These are phyloP conservation scores for Nemania sp. DNA, from an alignment of 2,329 filamentous ascomycete genomes.

Conservation along the genomic window DNA sequence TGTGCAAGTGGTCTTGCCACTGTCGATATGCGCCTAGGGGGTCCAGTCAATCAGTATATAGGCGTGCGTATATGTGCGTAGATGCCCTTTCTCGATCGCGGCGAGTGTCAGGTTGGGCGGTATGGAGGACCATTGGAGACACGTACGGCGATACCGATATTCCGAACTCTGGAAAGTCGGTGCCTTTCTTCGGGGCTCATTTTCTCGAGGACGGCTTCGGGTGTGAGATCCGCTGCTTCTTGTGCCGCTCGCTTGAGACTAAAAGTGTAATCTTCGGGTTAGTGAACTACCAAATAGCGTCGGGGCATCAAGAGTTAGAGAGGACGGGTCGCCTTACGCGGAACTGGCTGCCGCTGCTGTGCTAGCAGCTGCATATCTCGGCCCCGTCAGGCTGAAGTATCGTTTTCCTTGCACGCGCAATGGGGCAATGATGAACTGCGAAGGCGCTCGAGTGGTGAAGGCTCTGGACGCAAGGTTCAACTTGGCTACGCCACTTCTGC, in stretches of 20 bases:
- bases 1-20: constrained; percentile 95
- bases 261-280: constrained; percentile 24
- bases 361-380: constrained; percentile 49
- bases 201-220: constrained; percentile 77
- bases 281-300: constrained; percentile 12
- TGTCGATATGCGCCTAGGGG: constrained; percentile 91
- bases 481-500: constrained; percentile 51
- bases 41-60: constrained; percentile 31
- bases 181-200: constrained; percentile 83
- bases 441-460: constrained; percentile 46
- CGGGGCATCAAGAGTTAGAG: background rate
- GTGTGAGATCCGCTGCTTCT: constrained; percentile 65
- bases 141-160: constrained; percentile 95
- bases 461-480: constrained; percentile 51
- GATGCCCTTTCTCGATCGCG: background rate
- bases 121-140: constrained; percentile 19
- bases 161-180: constrained; percentile 84
- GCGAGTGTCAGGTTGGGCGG: background rate
- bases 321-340: constrained; percentile 51
- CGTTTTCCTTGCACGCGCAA: constrained; percentile 52
- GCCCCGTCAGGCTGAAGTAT: constrained; percentile 56
- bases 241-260: constrained; percentile 65
- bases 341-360: constrained; percentile 53
- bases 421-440: constrained; percentile 51
- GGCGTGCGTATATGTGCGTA: background rate